Conservation (phyloP, 257 asterid species). For the Striga asiatica region DNA sequence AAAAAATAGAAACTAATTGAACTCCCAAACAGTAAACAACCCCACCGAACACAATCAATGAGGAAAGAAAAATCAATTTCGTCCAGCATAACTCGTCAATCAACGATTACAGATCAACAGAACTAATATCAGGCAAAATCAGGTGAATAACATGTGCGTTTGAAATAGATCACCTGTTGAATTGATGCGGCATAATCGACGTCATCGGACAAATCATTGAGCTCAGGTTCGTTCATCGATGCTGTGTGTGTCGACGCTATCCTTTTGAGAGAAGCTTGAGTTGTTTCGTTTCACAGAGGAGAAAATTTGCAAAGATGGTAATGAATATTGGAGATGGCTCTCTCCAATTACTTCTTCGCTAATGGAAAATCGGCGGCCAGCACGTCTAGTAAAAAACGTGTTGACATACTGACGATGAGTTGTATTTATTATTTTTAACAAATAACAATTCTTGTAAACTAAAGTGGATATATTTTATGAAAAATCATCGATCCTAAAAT, state of each 20-base stretch:
- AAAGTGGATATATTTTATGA: too few species aligned
- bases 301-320: too few species aligned
- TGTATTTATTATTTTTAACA: too few species aligned
- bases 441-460: too few species aligned
- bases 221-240: slow-evolving; percentile 66
- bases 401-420: too few species aligned
- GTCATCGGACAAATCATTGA: slow-evolving; percentile 79
- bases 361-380: too few species aligned
- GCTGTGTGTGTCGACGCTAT: slow-evolving; percentile 1
- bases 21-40: not conserved
- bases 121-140: not conserved
- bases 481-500: too few species aligned
- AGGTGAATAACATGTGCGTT: not conserved
- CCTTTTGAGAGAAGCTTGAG: too few species aligned
- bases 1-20: not conserved
- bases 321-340: too few species aligned
- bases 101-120: not conserved
- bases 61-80: not conserved
- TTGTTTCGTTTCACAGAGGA: too few species aligned
- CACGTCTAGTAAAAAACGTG: too few species aligned
- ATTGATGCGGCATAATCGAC: slow-evolving; percentile 88
- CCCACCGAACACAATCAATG: not conserved
- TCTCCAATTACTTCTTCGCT: too few species aligned
- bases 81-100: not conserved
- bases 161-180: slow-evolving; percentile 43